Base-by-base conservation (phyloP, 2,329 filamentous ascomycete species). In the Zasmidium angulare region DNA sequence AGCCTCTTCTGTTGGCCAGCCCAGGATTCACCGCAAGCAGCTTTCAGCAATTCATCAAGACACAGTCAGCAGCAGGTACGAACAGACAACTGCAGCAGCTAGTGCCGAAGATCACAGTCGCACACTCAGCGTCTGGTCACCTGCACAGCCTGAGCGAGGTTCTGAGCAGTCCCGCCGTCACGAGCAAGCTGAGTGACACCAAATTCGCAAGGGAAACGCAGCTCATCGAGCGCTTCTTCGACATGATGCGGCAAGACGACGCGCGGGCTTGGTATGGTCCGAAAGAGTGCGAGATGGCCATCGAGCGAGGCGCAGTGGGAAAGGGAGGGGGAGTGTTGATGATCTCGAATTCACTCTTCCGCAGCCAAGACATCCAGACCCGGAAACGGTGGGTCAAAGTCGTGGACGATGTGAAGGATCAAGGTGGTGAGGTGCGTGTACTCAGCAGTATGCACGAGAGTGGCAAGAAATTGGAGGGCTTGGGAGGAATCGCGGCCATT, bases 371-470 rank as follows among this genome's bases (percentile, higher is more conserved):
- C 58, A 83, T 97, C 4, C 83, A 81, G 0, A 88, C 86, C 59
- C 82, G 95, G 66, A 90, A 88, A 72, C 84, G 87, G 63, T 98
- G 93, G 81, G 93, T 98, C 0, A 79, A 79, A 9, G 81, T 98
- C 49, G 93, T 98, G 2, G 93, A 98, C 73, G 88, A 87, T 63
- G 93, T 98, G n/a, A 87, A 87, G 55, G 78, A 81, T 2, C 88
- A 91, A 64, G 95, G 93, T 3, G 95, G 93, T 1, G 92, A 97
- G 65, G 90, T 91, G 0, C 82, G 90, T 55, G 85, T 98, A n/a
- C 77, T 98, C 24, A 98, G 93, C 74, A 93, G 90, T 69, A 89
- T 96, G 70, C 93, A 98, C 74, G 93, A 97, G 78, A 97, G 93
- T 73, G 95, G 95, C 0, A 89, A 89, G 77, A 82, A 92, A 60